Evolutionary conservation across 2,329 filamentous ascomycete genomes (phyloP).

Genomic region (Fusarium chuoi): DNA sequence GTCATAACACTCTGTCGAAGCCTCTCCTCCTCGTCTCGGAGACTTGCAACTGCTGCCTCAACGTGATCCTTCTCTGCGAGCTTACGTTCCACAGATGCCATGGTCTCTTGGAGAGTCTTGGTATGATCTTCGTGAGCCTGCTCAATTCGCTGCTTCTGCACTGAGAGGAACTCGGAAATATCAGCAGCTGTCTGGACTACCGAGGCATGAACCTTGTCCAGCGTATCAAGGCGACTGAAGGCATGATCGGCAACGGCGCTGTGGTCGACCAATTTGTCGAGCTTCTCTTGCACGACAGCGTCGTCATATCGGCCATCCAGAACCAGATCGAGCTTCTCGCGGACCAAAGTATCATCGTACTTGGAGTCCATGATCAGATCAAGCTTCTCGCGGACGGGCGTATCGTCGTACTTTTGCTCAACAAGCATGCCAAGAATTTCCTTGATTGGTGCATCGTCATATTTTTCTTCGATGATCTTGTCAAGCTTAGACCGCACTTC

Average conservation of each 20-base stretch:
- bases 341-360: constrained; percentile 48
- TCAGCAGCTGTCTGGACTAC: constrained; percentile 86
- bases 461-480: constrained; percentile 41
- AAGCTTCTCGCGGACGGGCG: constrained; percentile 51
- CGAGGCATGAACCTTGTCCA: constrained; percentile 90
- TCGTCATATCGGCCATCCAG: constrained; percentile 62
- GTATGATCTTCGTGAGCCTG: constrained; percentile 84
- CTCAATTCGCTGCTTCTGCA: constrained; percentile 78
- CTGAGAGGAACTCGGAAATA: constrained; percentile 82
- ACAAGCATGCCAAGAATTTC: constrained; percentile 40
- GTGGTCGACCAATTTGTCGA: constrained; percentile 67
- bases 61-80: constrained; percentile 72
- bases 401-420: constrained; percentile 46
- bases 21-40: constrained; percentile 63
- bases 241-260: constrained; percentile 74
- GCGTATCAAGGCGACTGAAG: constrained; percentile 78
- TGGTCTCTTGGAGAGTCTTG: constrained; percentile 82
- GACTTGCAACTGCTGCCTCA: constrained; percentile 62
- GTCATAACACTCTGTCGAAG: constrained; percentile 65
- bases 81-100: constrained; percentile 81
- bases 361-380: constrained; percentile 51
- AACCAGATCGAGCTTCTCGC: constrained; percentile 45
- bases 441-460: constrained; percentile 46
- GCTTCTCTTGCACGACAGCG: constrained; percentile 50
- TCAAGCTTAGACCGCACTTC: constrained; percentile 42